Evolutionary conservation across 2,329 filamentous ascomycete species (phyloP).

Genomic region (Calonectria naviculata): DNA sequence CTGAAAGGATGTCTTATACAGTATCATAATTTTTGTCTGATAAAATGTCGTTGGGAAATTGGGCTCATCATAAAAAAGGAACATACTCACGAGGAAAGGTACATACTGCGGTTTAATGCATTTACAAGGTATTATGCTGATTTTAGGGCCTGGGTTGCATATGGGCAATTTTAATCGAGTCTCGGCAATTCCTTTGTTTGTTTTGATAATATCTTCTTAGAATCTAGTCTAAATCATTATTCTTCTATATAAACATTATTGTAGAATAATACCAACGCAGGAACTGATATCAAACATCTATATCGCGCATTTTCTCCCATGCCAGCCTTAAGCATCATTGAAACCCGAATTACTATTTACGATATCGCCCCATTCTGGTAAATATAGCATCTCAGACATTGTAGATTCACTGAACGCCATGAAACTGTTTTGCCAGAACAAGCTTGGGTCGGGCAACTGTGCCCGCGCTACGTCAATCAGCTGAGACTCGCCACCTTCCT

Average conservation of each 20-base stretch:
- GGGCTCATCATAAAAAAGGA: no score
- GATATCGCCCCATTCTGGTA: slow-evolving; percentile 7
- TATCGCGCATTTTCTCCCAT: not conserved
- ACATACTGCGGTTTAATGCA: not conserved
- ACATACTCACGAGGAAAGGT: no score
- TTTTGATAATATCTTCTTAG: not conserved
- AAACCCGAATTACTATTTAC: not conserved
- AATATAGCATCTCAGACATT: slow-evolving; percentile 2
- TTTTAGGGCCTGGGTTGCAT: not conserved
- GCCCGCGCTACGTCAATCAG: not conserved
- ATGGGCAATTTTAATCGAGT: not conserved
- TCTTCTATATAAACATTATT: not conserved
- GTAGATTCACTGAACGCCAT: not conserved
- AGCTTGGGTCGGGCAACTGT: not conserved
- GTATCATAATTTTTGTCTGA: no score
- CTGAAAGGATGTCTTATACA: not conserved
- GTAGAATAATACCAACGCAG: not conserved
- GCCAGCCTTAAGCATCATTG: not conserved
- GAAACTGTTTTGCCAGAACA: not conserved
- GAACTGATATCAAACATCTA: not conserved
- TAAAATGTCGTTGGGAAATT: no score
- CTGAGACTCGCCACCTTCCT: not conserved
- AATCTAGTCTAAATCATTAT: no score
- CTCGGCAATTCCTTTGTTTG: not conserved
- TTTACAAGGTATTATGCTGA: not conserved